Percentiles rank a stretch among this genome's conserved stretches.
Conservation (phyloP, 495 filamentous ascomycete species). For the Paragyromitra xinjiangensis region DNA sequence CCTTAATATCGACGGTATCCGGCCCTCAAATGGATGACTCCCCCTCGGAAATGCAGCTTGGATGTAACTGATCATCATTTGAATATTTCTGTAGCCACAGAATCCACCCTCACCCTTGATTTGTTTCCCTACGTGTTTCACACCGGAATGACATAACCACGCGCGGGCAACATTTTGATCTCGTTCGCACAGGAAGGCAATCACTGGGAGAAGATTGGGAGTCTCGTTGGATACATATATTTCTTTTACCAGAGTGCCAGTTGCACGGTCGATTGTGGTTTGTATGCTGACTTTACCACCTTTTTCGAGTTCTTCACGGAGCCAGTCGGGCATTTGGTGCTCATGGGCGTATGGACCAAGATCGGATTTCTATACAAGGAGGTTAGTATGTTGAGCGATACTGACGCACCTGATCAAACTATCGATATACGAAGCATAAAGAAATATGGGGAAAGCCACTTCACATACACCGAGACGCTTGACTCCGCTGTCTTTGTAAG, state of each 20-base stretch:
- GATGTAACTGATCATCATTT: slow-evolving; percentile 88
- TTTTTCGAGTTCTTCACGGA: slow-evolving; percentile 72
- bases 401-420: slow-evolving; percentile 17
- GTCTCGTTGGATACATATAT: slow-evolving; percentile 70
- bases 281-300: slow-evolving; percentile 67
- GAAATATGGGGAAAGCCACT: slow-evolving; percentile 32
- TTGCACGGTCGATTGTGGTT: slow-evolving; percentile 64
- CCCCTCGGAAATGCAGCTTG: slow-evolving; percentile 67
- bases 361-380: slow-evolving; percentile 66
- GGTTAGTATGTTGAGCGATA: slow-evolving; percentile 54
- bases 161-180: slow-evolving; percentile 71
- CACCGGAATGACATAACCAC: slow-evolving; percentile 79
- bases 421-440: slow-evolving; percentile 36
- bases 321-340: slow-evolving; percentile 84
- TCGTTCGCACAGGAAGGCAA: slow-evolving; percentile 75
- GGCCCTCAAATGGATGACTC: slow-evolving; percentile 66
- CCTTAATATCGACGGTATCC: slow-evolving; percentile 79
- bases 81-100: slow-evolving; percentile 97
- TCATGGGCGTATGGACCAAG: slow-evolving; percentile 89
- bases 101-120: slow-evolving; percentile 83
- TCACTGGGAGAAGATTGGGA: slow-evolving; percentile 74
- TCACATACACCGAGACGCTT: slow-evolving; percentile 50
- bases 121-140: slow-evolving; percentile 84
- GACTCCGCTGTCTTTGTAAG: slow-evolving; percentile 23
- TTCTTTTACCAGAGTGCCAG: slow-evolving; percentile 63